Percentiles rank a stretch among this genome's conserved stretches.
Evolutionary conservation across 2,329 filamentous ascomycete species (phyloP).

Genomic region (Aspergillus thermomutatus): DNA sequence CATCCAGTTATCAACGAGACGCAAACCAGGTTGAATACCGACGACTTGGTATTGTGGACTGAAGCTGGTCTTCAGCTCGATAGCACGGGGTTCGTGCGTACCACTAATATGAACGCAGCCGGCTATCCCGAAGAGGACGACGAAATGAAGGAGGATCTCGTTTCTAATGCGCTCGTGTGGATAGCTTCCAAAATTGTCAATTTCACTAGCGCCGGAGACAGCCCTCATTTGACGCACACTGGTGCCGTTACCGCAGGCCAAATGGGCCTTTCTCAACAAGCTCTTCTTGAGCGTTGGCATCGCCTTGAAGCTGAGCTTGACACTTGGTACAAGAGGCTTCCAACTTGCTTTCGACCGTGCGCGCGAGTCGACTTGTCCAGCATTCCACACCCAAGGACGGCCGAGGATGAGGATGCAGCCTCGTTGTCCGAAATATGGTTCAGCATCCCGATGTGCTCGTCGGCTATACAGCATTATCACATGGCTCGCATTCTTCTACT

Average conservation of each 20-base stretch:
- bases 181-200: conserved; percentile 65
- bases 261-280: conserved; percentile 35
- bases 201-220: conserved; percentile 58
- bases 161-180: conserved; percentile 64
- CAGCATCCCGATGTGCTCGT: conserved; percentile 62
- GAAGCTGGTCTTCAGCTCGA: conserved; percentile 61
- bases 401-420: conserved; percentile 31
- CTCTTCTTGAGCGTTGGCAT: conserved; percentile 49
- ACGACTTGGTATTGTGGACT: conserved; percentile 61
- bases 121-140: conserved; percentile 36
- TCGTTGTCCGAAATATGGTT: conserved; percentile 61
- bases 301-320: conserved; percentile 55
- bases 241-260: conserved; percentile 23
- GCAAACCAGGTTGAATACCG: conserved; percentile 59
- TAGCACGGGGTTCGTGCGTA: conserved; percentile 49
- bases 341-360: conserved; percentile 58
- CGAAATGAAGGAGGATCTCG: conserved; percentile 60
- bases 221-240: conserved; percentile 34
- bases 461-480: conserved; percentile 53
- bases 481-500: conserved; percentile 43
- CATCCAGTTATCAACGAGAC: conserved; percentile 53
- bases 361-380: conserved; percentile 45
- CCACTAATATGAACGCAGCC: conserved; percentile 34
- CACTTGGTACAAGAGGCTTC: conserved; percentile 57
- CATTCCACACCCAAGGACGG: conserved; percentile 18